A percentile compares a stretch with the other conserved stretches of the same genome.
Conservation (phyloP, 1,284 basidiomycete genomes). For the Sphagnurus paluster region DNA sequence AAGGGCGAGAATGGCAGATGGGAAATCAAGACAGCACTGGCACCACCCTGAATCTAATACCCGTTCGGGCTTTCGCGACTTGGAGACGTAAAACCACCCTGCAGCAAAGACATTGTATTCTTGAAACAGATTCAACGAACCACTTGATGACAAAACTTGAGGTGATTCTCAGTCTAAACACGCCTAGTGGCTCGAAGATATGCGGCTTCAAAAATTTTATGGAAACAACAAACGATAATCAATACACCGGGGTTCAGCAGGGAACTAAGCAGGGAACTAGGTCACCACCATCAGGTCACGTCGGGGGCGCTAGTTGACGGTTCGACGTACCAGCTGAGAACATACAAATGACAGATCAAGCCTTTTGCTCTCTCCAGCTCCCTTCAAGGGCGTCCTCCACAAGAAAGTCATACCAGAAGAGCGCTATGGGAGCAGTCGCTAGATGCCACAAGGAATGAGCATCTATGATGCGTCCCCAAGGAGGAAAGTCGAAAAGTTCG, state of each 20-base stretch:
- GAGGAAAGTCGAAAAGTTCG: slow-evolving; percentile 93
- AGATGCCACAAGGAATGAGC: slow-evolving; percentile 96
- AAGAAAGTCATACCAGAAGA: slow-evolving; percentile 85
- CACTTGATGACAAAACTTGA: too few species aligned
- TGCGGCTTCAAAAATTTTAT: too few species aligned
- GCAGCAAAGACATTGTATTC: background rate
- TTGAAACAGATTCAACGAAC: too few species aligned
- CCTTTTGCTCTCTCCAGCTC: slow-evolving; percentile 44
- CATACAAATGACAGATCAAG: slow-evolving; percentile 10
- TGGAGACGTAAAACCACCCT: background rate
- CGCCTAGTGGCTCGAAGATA: too few species aligned
- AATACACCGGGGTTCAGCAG: too few species aligned
- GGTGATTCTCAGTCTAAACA: too few species aligned
- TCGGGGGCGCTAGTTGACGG: background rate
- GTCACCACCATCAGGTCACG: too few species aligned
- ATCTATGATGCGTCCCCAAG: slow-evolving; percentile 77
- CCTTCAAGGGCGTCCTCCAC: slow-evolving; percentile 65
- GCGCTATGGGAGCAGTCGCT: slow-evolving; percentile 78
- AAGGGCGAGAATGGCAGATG: slow-evolving; percentile 41
- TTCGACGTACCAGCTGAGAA: background rate
- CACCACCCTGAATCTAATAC: background rate
- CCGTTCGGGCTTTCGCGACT: background rate
- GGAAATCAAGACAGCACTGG: slow-evolving; percentile 40
- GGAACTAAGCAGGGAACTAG: background rate
- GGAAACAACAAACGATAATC: too few species aligned